phyloP scores from a whole-genome alignment of 116 monocot species.

The Zostera marina region DNA sequence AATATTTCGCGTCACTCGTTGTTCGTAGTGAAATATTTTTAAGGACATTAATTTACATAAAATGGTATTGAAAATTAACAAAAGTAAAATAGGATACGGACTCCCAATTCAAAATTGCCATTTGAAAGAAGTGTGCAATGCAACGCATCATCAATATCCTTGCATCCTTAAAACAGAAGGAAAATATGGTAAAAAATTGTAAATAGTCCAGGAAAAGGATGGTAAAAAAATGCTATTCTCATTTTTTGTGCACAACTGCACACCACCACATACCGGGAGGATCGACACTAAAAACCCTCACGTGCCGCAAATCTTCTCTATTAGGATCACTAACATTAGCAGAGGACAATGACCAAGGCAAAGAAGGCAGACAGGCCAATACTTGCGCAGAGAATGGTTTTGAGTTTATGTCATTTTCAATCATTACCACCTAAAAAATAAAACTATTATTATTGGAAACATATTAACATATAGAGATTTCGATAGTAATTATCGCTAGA shows the following conservation, averaged over 20 bases:
- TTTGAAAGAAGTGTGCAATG: slow-evolving; percentile 72
- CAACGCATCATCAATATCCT: slow-evolving; percentile 97
- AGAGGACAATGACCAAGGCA: slow-evolving; percentile 79
- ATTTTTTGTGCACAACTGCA: too few relatives aligned
- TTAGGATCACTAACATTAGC: slow-evolving; percentile 55
- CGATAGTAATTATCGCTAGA: background rate
- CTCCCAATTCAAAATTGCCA: slow-evolving; percentile 99
- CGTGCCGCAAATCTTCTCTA: slow-evolving; percentile 67
- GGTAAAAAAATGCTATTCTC: background rate
- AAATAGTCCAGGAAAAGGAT: background rate
- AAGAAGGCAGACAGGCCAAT: slow-evolving; percentile 82
- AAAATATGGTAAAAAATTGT: too few relatives aligned
- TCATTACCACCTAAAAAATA: slow-evolving; percentile 65
- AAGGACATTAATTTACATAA: background rate
- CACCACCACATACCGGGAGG: slow-evolving; percentile 75
- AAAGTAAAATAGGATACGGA: slow-evolving; percentile 69
- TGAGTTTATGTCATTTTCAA: slow-evolving; percentile 94
- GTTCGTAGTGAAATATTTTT: too few relatives aligned
- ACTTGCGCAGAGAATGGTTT: slow-evolving; percentile 95
- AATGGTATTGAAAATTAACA: background rate
- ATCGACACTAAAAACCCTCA: slow-evolving; percentile 95
- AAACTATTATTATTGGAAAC: background rate
- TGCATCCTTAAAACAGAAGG: slow-evolving; percentile 66
- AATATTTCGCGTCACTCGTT: too few relatives aligned
- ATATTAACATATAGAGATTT: background rate